A percentile compares a stretch with the other conserved stretches of the same genome.
Evolutionary conservation across 371 early-diverging fungal genomes (phyloP).

Genomic region (Synchytrium microbalum): DNA sequence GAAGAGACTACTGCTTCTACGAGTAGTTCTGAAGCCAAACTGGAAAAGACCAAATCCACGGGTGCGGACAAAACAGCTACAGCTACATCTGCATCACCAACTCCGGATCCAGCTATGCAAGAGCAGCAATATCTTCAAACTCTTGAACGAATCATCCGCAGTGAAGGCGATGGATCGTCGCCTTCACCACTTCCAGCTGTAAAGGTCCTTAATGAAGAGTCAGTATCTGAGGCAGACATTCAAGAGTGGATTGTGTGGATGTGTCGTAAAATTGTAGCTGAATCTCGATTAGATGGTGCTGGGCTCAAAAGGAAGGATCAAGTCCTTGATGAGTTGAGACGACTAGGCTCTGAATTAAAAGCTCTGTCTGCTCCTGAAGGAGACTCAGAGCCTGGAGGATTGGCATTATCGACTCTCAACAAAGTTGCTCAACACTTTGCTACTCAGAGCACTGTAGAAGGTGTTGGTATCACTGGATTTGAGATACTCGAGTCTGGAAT

Average conservation of each 20-base stretch:
- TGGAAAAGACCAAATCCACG: not conserved
- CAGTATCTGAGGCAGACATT: slow-evolving; percentile 11
- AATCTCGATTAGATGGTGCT: not conserved
- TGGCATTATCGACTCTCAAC: slow-evolving; percentile 15
- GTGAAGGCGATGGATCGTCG: not conserved
- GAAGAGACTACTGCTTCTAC: not conserved
- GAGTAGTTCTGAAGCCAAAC: not conserved
- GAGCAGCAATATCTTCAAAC: not conserved
- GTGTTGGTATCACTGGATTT: slow-evolving; percentile 64
- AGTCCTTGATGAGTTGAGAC: slow-evolving; percentile 4
- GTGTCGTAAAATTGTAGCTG: slow-evolving; percentile 3
- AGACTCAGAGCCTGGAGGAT: slow-evolving; percentile 3
- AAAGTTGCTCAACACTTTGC: slow-evolving; percentile 27
- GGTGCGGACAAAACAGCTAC: slow-evolving; percentile 1
- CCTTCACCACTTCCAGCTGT: slow-evolving; percentile 4
- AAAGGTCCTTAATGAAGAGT: slow-evolving; percentile 15
- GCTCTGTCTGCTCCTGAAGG: not conserved
- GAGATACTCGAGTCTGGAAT: slow-evolving; percentile 74
- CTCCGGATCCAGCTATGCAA: not conserved
- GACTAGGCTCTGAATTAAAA: not conserved
- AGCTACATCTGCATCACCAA: not conserved
- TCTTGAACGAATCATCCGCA: not conserved
- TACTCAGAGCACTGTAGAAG: slow-evolving; percentile 6
- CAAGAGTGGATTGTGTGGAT: slow-evolving; percentile 3
- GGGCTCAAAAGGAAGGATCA: not conserved